Evolutionary conservation across 2,329 filamentous ascomycete genomes (phyloP).

Genomic region (Alternaria sp.): DNA sequence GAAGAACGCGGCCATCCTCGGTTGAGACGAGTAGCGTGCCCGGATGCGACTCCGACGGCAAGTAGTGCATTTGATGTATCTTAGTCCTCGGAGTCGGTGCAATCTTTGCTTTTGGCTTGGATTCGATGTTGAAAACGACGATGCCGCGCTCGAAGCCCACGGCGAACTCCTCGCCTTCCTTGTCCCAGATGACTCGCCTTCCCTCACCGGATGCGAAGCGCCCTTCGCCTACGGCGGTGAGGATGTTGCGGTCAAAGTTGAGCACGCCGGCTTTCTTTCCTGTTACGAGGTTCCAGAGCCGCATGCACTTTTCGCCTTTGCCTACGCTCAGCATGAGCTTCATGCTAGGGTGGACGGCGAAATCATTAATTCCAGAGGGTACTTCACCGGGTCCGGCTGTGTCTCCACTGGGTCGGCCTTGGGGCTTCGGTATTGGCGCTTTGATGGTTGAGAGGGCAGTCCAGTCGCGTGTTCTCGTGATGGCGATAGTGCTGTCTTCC

Average conservation of each 20-base stretch:
- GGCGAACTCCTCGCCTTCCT: conserved; percentile 79
- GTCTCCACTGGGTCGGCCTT: conserved; percentile 85
- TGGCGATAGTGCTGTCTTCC: conserved; percentile 90
- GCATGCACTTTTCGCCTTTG: conserved; percentile 87
- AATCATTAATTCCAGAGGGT: conserved; percentile 90
- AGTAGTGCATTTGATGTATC: conserved; percentile 80
- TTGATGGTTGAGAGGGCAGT: conserved; percentile 86
- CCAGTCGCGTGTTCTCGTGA: conserved; percentile 89
- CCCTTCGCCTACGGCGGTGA: conserved; percentile 77
- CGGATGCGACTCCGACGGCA: conserved; percentile 59
- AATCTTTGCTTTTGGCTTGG: conserved; percentile 76
- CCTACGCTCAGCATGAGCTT: conserved; percentile 95
- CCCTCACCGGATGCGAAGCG: conserved; percentile 83
- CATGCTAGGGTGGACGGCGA: conserved; percentile 94
- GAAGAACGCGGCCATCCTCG: conserved; percentile 85
- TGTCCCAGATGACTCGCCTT: conserved; percentile 79
- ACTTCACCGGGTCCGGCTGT: conserved; percentile 82
- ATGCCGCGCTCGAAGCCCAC: conserved; percentile 88
- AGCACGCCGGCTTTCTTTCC: conserved; percentile 94
- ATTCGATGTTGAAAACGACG: conserved; percentile 87
- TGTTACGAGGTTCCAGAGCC: conserved; percentile 95
- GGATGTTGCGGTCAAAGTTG: conserved; percentile 77
- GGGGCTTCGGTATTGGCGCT: conserved; percentile 80
- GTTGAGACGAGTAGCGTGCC: conserved; percentile 79
- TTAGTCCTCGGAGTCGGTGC: conserved; percentile 74